Base-by-base conservation (phyloP, 1,284 basidiomycete species). In the Papiliotrema flavescens region DNA sequence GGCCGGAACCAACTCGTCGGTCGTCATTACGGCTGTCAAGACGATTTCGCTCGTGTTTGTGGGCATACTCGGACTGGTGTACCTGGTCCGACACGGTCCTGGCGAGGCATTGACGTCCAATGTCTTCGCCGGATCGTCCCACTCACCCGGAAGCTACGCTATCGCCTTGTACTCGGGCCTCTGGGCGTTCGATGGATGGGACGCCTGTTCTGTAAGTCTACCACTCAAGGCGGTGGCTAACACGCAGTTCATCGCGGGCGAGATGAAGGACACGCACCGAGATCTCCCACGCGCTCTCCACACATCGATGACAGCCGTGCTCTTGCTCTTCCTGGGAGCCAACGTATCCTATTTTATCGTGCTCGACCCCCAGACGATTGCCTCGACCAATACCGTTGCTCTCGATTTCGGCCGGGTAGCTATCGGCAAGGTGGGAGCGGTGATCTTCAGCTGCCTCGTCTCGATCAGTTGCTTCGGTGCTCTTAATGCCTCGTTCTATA, bases 141-240 rank as follows among this genome's bases (percentile, higher is more conserved):
- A 72, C 7, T 88, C 87, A 55, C 88, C 90, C 1, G 87, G 90
- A 2, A 80, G 85, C 2, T 98, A 93, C 75, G 92, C 95, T 3
- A 80, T 98, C 13, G 96, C 95, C 0, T 78, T 98, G 3, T 99
- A 98, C 76, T 95, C 90, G 13, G 92, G 92, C 0, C 77, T 98
- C 1, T 98, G 93, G 92, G 92, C 92, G 1, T 92, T 90, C 66
- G 91, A 94, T 71, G 92, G 94, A 0, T 97, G 92, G 90, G 74
- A 75, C 52, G 68, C 72, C 43, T 73, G 72, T 50, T 69, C 64
- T 53, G 74, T 76, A n/a, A 71, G 76, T 59, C 47, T 28, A 44
- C 66, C 65, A 51, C 39, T 66, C 0, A 55, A 54, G 11, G 60
- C 63, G 14, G 62, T 68, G 19, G 49, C 34, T 45, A n/a, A 22